Conservation (phyloP, 768 basidiomycete species). For the Trametes villosa region DNA sequence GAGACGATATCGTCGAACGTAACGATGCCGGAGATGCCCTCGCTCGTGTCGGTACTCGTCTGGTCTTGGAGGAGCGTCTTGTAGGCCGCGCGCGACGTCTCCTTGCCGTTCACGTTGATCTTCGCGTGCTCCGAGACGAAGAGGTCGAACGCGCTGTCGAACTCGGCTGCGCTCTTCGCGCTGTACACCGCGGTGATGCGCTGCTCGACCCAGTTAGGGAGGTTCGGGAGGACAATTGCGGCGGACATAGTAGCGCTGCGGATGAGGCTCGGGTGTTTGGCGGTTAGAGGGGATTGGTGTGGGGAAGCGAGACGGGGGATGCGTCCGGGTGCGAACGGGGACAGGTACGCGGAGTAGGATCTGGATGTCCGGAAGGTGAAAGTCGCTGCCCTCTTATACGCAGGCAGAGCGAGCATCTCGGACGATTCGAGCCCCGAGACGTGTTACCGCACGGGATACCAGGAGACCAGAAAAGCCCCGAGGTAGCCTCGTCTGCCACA, state of each 20-base stretch:
- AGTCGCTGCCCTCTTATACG: slow-evolving; percentile 11
- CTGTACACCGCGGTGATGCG: slow-evolving; percentile 43
- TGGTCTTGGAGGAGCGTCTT: slow-evolving; percentile 39
- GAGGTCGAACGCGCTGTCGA: slow-evolving; percentile 44
- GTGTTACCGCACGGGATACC: background rate
- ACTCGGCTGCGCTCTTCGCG: slow-evolving; percentile 41
- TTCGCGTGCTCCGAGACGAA: slow-evolving; percentile 43
- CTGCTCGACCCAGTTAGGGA: slow-evolving; percentile 47
- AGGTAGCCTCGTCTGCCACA: background rate
- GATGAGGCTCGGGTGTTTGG: background rate
- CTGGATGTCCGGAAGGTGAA: background rate
- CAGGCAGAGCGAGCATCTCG: slow-evolving; percentile 6
- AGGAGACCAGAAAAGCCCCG: background rate
- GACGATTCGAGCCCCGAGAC: background rate
- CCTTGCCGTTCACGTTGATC: slow-evolving; percentile 47
- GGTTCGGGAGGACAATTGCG: slow-evolving; percentile 43
- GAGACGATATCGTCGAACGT: slow-evolving; percentile 36
- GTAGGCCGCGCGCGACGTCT: slow-evolving; percentile 45
- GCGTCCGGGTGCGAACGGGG: too few relatives aligned
- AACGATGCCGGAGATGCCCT: slow-evolving; percentile 25
- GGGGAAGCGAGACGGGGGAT: background rate
- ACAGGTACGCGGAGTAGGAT: background rate
- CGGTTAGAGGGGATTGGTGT: background rate
- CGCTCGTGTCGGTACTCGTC: slow-evolving; percentile 30
- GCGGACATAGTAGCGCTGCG: slow-evolving; percentile 20